These are phyloP conservation scores for Durusdinium trenchii DNA, from an alignment of 73 alveolate species.

Conservation along the genomic window DNA sequence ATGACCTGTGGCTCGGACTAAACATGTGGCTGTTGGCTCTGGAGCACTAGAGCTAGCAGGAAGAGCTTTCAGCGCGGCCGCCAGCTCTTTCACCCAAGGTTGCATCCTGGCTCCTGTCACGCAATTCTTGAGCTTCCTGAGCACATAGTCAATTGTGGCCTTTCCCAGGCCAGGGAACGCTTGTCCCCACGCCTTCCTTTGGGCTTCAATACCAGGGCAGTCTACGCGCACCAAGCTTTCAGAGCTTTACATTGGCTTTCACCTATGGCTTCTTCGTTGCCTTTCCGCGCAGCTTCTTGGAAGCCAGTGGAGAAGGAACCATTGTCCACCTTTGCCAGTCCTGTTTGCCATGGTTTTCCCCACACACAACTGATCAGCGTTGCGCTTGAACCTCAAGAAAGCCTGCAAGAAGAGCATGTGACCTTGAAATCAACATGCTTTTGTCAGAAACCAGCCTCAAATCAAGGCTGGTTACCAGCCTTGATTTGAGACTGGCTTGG, in stretches of 20 bases:
- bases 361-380: too few species aligned
- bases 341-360: too few species aligned
- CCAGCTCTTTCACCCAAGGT: constrained; percentile 19
- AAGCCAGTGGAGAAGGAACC: not conserved
- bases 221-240: not conserved
- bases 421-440: too few species aligned
- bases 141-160: not conserved
- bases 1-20: not conserved
- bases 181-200: not conserved
- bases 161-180: constrained; percentile 25
- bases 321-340: too few species aligned
- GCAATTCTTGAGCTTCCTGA: not conserved
- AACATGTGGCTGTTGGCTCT: not conserved
- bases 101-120: not conserved
- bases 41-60: not conserved
- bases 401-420: too few species aligned
- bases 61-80: not conserved
- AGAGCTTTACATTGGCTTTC: not conserved
- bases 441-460: too few species aligned
- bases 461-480: too few species aligned
- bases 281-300: not conserved
- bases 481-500: too few species aligned
- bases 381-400: too few species aligned
- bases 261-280: not conserved
- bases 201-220: not conserved